Evolutionary conservation across 2,329 filamentous ascomycete species (phyloP).

Genomic region (Pseudogymnoascus sp.): DNA sequence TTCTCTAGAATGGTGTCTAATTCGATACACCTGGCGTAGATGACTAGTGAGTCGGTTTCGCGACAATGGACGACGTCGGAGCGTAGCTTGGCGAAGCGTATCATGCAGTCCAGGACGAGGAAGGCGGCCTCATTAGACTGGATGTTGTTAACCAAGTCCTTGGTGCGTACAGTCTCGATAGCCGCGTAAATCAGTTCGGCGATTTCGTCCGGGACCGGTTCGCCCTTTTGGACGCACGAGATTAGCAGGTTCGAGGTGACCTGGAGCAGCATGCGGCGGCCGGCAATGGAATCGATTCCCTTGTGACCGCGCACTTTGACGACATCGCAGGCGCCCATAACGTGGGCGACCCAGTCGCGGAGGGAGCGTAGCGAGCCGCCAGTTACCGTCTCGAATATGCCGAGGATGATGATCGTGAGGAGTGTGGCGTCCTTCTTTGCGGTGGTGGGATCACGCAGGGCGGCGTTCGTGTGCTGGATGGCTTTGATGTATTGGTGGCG

Average conservation of each 20-base stretch:
- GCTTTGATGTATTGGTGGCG: slow-evolving; percentile 44
- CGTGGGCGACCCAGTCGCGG: slow-evolving; percentile 45
- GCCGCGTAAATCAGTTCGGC: slow-evolving; percentile 41
- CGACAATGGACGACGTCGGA: slow-evolving; percentile 29
- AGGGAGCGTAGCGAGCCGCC: slow-evolving; percentile 40
- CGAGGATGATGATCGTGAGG: slow-evolving; percentile 45
- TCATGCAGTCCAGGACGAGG: slow-evolving; percentile 8
- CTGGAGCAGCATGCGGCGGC: slow-evolving; percentile 47
- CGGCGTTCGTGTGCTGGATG: slow-evolving; percentile 42
- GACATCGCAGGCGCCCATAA: slow-evolving; percentile 44
- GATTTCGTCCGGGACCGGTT: slow-evolving; percentile 41
- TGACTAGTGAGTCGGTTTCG: slow-evolving; percentile 12
- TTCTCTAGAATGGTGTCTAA: slow-evolving; percentile 19
- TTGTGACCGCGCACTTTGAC: slow-evolving; percentile 41
- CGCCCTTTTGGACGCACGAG: slow-evolving; percentile 42
- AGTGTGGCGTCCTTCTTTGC: slow-evolving; percentile 44
- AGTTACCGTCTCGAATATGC: slow-evolving; percentile 47
- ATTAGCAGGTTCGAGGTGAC: slow-evolving; percentile 44
- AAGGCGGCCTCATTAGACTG: neutral
- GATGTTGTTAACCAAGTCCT: slow-evolving; percentile 41
- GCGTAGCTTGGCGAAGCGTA: slow-evolving; percentile 37
- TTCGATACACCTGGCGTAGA: slow-evolving; percentile 18
- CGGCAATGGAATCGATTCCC: slow-evolving; percentile 39
- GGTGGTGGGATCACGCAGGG: slow-evolving; percentile 38
- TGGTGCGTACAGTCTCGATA: slow-evolving; percentile 42